Evolutionary conservation across 495 filamentous ascomycete genomes (phyloP).

Genomic region (Podospora didyma): DNA sequence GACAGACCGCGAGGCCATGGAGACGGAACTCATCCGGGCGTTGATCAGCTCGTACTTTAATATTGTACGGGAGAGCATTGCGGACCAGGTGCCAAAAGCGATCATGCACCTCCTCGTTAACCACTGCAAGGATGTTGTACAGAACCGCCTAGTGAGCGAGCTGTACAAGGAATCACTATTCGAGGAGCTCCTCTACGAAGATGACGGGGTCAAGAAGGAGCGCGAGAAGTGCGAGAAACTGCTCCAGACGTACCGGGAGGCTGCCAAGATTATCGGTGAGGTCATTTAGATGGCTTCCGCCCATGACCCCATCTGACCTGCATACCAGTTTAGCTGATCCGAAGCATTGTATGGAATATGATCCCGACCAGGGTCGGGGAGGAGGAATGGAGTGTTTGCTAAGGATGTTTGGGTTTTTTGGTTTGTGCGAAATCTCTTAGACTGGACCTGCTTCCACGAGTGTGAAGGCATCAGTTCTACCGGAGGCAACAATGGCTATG

Average conservation of each 20-base stretch:
- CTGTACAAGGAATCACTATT: constrained; percentile 94
- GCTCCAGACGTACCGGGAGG: constrained; percentile 90
- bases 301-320: neutral
- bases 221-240: constrained; percentile 97
- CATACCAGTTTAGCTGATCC: neutral
- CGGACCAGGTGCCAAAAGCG: constrained; percentile 96
- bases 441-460: neutral
- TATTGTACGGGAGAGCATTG: constrained; percentile 94
- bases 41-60: constrained; percentile 98
- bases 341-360: neutral
- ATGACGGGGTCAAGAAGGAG: constrained; percentile 94
- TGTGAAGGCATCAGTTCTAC: neutral
- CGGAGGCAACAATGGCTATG: neutral
- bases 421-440: constrained; percentile 1
- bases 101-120: constrained; percentile 99
- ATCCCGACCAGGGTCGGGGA: neutral
- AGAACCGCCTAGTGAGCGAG: constrained; percentile 93
- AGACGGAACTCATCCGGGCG: constrained; percentile 94
- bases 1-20: constrained; percentile 91
- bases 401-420: neutral
- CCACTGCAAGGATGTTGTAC: constrained; percentile 94
- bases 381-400: neutral
- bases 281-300: constrained; percentile 58
- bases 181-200: constrained; percentile 90
- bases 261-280: constrained; percentile 95